phyloP scores from a whole-genome alignment of 495 filamentous ascomycete genomes.

The Neurospora intermedia region DNA sequence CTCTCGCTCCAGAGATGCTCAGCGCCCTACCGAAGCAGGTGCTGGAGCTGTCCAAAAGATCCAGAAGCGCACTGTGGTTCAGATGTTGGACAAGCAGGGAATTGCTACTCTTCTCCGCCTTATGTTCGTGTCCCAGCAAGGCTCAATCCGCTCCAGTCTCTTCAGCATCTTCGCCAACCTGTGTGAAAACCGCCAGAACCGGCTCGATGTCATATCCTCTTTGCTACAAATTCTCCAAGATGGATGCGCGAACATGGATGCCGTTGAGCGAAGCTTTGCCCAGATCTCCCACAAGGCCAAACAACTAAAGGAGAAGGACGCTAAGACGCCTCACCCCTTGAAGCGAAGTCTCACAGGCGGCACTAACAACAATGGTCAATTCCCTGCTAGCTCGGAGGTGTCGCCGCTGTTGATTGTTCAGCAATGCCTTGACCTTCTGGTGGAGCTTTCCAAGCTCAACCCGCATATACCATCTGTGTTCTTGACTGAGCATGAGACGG shows the following conservation, averaged over 20 bases:
- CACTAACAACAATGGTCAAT: constrained; percentile 26
- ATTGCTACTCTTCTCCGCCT: constrained; percentile 87
- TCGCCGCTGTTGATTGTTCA: constrained; percentile 92
- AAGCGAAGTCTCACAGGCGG: constrained; percentile 52
- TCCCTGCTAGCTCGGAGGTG: constrained; percentile 57
- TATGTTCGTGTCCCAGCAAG: constrained; percentile 92
- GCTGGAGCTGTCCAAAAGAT: constrained; percentile 41
- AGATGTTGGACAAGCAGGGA: constrained; percentile 94
- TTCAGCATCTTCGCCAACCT: constrained; percentile 79
- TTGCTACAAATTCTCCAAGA: constrained; percentile 94
- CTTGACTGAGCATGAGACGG: constrained; percentile 84
- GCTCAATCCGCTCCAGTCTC: constrained; percentile 62
- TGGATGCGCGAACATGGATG: constrained; percentile 81
- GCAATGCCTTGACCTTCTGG: constrained; percentile 77
- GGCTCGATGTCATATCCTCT: constrained; percentile 87
- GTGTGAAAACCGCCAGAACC: constrained; percentile 88
- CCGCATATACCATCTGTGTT: constrained; percentile 80
- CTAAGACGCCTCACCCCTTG: constrained; percentile 67
- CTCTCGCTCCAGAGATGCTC: constrained; percentile 17
- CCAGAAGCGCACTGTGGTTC: constrained; percentile 68
- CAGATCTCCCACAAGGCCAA: constrained; percentile 87
- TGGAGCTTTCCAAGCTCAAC: constrained; percentile 71
- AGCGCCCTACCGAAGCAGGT: constrained; percentile 17
- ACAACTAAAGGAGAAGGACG: constrained; percentile 51
- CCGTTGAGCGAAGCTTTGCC: constrained; percentile 89